Evolutionary conservation across 768 basidiomycete species (phyloP).

Genomic region (Auriscalpium orientale): DNA sequence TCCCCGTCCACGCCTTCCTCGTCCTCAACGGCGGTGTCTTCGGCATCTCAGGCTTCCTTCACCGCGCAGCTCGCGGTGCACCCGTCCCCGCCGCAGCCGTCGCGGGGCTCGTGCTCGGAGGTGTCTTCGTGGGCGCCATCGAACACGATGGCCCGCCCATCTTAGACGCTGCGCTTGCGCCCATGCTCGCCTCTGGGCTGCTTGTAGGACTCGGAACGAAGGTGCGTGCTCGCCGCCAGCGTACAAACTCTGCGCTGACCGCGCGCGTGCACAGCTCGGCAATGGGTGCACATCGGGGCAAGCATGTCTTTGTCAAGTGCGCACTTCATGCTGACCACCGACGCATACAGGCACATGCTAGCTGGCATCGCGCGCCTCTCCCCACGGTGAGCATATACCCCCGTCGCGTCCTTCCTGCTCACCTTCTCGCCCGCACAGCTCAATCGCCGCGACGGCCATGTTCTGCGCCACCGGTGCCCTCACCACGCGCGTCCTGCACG

Average conservation of each 20-base stretch:
- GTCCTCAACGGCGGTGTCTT: conserved; percentile 49
- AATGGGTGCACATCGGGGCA: conserved; percentile 66
- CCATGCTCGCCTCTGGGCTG: conserved; percentile 39
- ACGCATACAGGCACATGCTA: conserved; percentile 54
- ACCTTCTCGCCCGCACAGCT: conserved; percentile 27
- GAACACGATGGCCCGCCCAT: conserved; percentile 29
- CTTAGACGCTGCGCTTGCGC: conserved; percentile 17
- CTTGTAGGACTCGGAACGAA: conserved; percentile 52
- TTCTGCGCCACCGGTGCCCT: conserved; percentile 44
- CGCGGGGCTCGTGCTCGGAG: conserved; percentile 42
- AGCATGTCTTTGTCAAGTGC: background rate
- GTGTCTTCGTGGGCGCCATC: conserved; percentile 33
- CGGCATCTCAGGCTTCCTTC: conserved; percentile 56
- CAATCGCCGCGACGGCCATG: conserved; percentile 44
- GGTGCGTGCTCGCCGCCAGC: background rate
- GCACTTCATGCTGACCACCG: background rate
- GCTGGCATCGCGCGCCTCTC: conserved; percentile 52
- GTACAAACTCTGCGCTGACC: background rate
- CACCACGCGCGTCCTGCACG: conserved; percentile 35
- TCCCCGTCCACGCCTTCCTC: conserved; percentile 45
- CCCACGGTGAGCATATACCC: conserved; percentile 30
- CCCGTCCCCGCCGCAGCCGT: conserved; percentile 35
- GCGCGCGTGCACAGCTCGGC: conserved; percentile 30
- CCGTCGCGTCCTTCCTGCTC: background rate
- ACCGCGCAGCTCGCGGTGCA: conserved; percentile 39